A percentile compares a stretch with the other conserved stretches of the same genome.
phyloP scores from a whole-genome alignment of 164 flowering plant genomes.

The Chimonanthus salicifolius region DNA sequence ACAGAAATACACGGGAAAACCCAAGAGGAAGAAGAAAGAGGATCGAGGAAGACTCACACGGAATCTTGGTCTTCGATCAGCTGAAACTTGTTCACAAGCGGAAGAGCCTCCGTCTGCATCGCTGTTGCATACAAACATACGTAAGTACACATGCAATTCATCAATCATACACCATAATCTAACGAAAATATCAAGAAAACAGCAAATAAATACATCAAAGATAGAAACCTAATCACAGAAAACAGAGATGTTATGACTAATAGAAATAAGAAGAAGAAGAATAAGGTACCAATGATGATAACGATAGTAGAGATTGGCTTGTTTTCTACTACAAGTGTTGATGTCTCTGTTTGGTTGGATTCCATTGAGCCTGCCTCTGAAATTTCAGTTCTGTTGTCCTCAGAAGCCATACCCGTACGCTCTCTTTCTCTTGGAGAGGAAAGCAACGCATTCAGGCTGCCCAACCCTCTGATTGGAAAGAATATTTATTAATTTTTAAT shows the following conservation, averaged over 20 bases:
- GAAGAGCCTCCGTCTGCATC: constrained; percentile 96
- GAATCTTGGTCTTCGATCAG: constrained; percentile 55
- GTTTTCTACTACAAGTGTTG: constrained; percentile 12
- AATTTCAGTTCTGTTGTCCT: constrained; percentile 22
- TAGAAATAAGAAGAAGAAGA: background rate
- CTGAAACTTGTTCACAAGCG: constrained; percentile 65
- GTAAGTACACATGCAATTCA: too few species aligned
- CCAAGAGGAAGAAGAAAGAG: background rate
- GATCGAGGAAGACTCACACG: constrained; percentile 37
- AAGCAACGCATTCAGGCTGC: background rate
- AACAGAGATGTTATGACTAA: background rate
- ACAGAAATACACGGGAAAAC: background rate
- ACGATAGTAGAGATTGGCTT: constrained; percentile 59
- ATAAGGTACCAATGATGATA: constrained; percentile 58
- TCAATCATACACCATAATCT: too few species aligned
- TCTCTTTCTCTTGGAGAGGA: background rate
- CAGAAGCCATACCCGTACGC: constrained; percentile 46
- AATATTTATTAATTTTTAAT: too few species aligned
- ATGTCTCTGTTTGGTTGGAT: background rate
- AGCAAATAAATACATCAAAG: background rate
- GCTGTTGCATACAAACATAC: constrained; percentile 33
- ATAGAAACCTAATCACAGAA: background rate
- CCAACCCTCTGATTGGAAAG: too few species aligned
- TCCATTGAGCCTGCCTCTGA: constrained; percentile 29
- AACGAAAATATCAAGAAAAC: background rate